Percentiles rank a stretch among this genome's conserved stretches.
Conservation (phyloP, 768 basidiomycete species). For the Hypsizygus marmoreus region DNA sequence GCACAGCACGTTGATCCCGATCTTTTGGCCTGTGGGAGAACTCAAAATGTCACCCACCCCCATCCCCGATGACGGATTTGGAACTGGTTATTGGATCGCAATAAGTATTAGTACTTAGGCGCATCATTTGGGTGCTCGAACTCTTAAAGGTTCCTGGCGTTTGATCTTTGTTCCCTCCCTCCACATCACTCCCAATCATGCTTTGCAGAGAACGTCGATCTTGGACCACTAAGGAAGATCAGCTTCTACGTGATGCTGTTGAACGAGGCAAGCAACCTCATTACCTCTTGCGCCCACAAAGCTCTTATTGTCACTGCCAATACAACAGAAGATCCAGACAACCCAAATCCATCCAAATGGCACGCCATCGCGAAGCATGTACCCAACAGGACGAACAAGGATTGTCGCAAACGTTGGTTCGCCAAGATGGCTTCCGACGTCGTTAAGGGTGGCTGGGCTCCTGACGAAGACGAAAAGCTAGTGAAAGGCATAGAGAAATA, state of each 20-base stretch:
- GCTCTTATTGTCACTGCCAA: slow-evolving; percentile 16
- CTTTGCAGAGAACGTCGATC: slow-evolving; percentile 52
- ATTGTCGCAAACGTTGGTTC: slow-evolving; percentile 65
- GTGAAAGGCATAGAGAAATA: slow-evolving; percentile 57
- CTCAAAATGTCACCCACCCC: slow-evolving; percentile 25
- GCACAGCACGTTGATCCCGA: slow-evolving; percentile 26
- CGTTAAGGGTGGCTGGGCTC: slow-evolving; percentile 62
- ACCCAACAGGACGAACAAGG: slow-evolving; percentile 63
- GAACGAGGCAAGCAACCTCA: slow-evolving; percentile 40
- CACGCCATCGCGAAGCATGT: slow-evolving; percentile 65
- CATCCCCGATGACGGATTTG: slow-evolving; percentile 25
- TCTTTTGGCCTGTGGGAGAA: slow-evolving; percentile 22
- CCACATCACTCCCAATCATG: slow-evolving; percentile 25
- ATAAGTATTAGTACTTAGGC: slow-evolving; percentile 22
- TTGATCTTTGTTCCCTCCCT: slow-evolving; percentile 13
- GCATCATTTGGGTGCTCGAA: slow-evolving; percentile 24
- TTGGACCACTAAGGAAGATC: slow-evolving; percentile 55
- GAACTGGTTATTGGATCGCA: slow-evolving; percentile 15
- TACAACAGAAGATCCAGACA: slow-evolving; percentile 54
- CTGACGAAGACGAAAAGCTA: slow-evolving; percentile 60
- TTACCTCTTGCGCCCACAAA: slow-evolving; percentile 1
- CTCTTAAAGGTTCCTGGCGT: slow-evolving; percentile 17
- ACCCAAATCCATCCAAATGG: slow-evolving; percentile 61
- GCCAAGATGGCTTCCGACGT: slow-evolving; percentile 66
- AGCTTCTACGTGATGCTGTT: slow-evolving; percentile 53